A percentile compares a stretch with the other conserved stretches of the same genome.
Evolutionary conservation across 2,329 filamentous ascomycete genomes (phyloP).

Genomic region (Colletotrichum sp.): DNA sequence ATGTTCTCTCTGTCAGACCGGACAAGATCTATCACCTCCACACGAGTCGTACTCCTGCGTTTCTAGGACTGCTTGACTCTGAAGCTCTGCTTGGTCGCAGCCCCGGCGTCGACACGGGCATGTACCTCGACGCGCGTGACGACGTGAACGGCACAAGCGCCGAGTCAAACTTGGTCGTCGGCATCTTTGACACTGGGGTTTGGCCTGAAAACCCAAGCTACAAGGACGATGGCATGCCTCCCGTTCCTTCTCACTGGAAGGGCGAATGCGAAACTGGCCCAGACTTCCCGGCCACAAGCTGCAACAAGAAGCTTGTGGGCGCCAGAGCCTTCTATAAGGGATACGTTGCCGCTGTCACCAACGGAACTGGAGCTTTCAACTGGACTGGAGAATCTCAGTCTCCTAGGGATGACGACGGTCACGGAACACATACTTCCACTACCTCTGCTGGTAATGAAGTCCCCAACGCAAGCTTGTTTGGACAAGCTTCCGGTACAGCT

Average conservation of each 20-base stretch:
- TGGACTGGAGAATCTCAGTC: neutral
- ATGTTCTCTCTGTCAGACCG: neutral
- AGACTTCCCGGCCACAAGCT: slow-evolving; percentile 1
- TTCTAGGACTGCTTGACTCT: slow-evolving; percentile 6
- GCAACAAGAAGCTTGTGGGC: slow-evolving; percentile 21
- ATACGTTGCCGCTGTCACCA: neutral
- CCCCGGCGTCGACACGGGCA: neutral
- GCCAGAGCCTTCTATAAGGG: slow-evolving; percentile 13
- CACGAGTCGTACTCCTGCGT: slow-evolving; percentile 8
- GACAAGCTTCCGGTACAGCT: slow-evolving; percentile 5
- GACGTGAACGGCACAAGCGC: neutral
- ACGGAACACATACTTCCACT: slow-evolving; percentile 7
- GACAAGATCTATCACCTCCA: slow-evolving; percentile 1
- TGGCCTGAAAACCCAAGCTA: slow-evolving; percentile 22
- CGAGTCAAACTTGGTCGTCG: slow-evolving; percentile 15
- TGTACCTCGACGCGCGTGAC: neutral
- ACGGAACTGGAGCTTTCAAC: neutral
- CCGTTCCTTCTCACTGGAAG: slow-evolving; percentile 13
- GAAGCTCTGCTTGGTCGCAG: neutral
- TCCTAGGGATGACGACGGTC: neutral
- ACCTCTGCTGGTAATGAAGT: neutral
- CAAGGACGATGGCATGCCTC: slow-evolving; percentile 4
- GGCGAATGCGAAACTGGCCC: slow-evolving; percentile 6
- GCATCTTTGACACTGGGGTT: slow-evolving; percentile 11
- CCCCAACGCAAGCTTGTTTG: neutral